Percentiles rank a stretch among this genome's conserved stretches.
phyloP scores from a whole-genome alignment of 495 filamentous ascomycete species.

The Haplographium delicatum region DNA sequence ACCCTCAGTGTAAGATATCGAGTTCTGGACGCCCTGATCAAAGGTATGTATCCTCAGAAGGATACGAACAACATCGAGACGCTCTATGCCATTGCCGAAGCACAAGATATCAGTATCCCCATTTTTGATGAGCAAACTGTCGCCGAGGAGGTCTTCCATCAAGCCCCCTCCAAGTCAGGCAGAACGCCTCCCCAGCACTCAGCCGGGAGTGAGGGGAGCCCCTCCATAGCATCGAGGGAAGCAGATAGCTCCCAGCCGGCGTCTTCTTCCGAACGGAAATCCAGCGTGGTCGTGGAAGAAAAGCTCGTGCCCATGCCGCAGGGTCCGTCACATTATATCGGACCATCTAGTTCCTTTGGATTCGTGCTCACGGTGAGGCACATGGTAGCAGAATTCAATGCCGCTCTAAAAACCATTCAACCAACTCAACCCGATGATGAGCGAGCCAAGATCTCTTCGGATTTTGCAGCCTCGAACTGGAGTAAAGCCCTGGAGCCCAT shows the following conservation, averaged over 20 bases:
- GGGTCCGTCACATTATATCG: constrained; percentile 26
- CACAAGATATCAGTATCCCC: constrained; percentile 19
- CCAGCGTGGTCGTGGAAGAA: constrained; percentile 14
- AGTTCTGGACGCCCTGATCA: constrained; percentile 40
- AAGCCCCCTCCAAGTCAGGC: neutral
- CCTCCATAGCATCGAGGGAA: constrained; percentile 11
- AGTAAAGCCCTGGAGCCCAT: constrained; percentile 26
- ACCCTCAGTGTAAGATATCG: constrained; percentile 38
- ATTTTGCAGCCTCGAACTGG: constrained; percentile 23
- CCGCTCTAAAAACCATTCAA: constrained; percentile 18
- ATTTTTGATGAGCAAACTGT: constrained; percentile 18
- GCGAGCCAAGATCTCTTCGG: constrained; percentile 18
- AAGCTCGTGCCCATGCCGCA: constrained; percentile 22
- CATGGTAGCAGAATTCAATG: constrained; percentile 26
- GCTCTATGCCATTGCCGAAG: constrained; percentile 23
- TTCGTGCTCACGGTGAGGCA: constrained; percentile 24
- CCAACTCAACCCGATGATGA: constrained; percentile 23
- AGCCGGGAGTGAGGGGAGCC: constrained; percentile 1
- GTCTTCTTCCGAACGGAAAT: constrained; percentile 2
- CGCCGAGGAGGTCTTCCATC: constrained; percentile 19
- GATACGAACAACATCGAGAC: constrained; percentile 30
- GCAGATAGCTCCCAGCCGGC: neutral
- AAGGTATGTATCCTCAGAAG: constrained; percentile 39
- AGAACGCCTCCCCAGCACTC: constrained; percentile 5
- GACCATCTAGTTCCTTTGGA: constrained; percentile 26